phyloP scores from a whole-genome alignment of 2,329 filamentous ascomycete species.

The Monascus ruber region DNA sequence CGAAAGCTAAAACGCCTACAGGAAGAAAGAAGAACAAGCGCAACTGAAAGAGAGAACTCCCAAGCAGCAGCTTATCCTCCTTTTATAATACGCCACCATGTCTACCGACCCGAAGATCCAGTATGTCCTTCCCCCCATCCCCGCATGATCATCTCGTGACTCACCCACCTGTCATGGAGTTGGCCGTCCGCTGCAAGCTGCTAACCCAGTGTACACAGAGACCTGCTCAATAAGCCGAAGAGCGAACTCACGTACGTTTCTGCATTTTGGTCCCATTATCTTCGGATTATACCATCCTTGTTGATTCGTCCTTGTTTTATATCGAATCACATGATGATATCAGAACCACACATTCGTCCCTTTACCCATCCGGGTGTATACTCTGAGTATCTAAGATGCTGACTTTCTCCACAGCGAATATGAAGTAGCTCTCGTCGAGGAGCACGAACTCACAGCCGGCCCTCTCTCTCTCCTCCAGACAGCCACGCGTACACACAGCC shows the following conservation, averaged over 20 bases:
- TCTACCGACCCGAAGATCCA: constrained; percentile 58
- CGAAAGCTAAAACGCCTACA: constrained; percentile 5
- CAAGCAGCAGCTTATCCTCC: constrained; percentile 8
- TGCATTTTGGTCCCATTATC: constrained; percentile 3
- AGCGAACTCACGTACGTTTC: constrained; percentile 74
- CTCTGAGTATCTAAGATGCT: too few species aligned
- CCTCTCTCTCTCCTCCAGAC: constrained; percentile 92
- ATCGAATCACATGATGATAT: constrained; percentile 2
- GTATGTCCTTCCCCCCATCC: constrained; percentile 35
- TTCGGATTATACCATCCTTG: too few species aligned
- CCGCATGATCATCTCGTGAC: too few species aligned
- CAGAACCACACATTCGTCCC: neutral
- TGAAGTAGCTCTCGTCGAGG: constrained; percentile 71
- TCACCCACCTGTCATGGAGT: too few species aligned
- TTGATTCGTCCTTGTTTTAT: neutral
- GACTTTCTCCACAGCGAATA: constrained; percentile 54
- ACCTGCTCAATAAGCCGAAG: constrained; percentile 79
- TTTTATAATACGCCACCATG: constrained; percentile 37
- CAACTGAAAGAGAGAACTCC: neutral
- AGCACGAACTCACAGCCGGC: constrained; percentile 68
- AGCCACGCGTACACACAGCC: constrained; percentile 83
- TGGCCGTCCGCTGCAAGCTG: neutral
- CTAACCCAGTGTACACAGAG: constrained; percentile 46
- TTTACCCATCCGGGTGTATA: neutral
- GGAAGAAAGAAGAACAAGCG: neutral